Evolutionary conservation across 208 protist species (phyloP).

Genomic region (Trypanosoma vivax): DNA sequence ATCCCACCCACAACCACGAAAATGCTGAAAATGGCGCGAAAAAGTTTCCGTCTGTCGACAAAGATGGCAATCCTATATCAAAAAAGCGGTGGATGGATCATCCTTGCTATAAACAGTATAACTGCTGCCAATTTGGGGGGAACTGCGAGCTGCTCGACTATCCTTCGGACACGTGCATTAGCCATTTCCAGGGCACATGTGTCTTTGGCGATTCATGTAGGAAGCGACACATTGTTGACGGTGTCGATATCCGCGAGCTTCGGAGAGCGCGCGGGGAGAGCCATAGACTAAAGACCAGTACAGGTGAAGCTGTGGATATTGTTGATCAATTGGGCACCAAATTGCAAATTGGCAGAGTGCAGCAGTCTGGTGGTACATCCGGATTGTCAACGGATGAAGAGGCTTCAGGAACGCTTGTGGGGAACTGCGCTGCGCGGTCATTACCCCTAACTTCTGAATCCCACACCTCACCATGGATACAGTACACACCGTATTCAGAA

Average conservation of each 20-base stretch:
- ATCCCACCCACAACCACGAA: no score
- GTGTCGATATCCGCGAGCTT: conserved; percentile 49
- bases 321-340: no score
- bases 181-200: conserved; percentile 62
- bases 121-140: conserved; percentile 56
- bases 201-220: conserved; percentile 48
- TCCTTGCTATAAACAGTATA: conserved; percentile 74
- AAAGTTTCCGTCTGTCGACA: no score
- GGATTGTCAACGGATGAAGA: no score
- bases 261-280: neutral
- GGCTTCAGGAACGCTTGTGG: no score
- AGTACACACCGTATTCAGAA: no score
- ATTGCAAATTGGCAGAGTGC: no score
- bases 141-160: conserved; percentile 46
- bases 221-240: conserved; percentile 57
- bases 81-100: conserved; percentile 24
- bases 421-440: no score
- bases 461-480: no score
- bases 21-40: no score
- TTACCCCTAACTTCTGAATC: no score
- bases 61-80: neutral
- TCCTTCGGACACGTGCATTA: conserved; percentile 68
- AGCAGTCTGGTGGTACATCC: no score
- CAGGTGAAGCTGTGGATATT: neutral
- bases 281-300: neutral